phyloP scores from a whole-genome alignment of 2,329 filamentous ascomycete species.

The Diaporthe nobilis region DNA sequence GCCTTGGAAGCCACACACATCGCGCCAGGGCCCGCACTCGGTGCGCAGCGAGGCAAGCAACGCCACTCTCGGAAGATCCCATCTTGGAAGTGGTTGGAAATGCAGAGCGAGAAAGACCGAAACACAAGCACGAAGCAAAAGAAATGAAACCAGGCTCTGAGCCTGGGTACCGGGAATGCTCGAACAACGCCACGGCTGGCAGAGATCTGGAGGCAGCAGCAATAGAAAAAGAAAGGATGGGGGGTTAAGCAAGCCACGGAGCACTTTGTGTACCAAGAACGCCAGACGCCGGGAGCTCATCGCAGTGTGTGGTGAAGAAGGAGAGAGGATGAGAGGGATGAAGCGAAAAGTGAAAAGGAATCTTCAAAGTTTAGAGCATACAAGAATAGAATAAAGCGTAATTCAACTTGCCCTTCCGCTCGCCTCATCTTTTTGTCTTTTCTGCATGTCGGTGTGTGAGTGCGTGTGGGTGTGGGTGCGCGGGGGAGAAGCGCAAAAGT shows the following conservation, averaged over 20 bases:
- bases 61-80: not conserved
- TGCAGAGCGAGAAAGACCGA: not conserved
- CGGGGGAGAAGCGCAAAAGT: not conserved
- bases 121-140: too few species aligned
- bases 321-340: too few species aligned
- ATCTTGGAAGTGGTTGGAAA: not conserved
- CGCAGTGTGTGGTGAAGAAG: too few species aligned
- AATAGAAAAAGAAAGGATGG: not conserved
- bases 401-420: not conserved
- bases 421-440: not conserved
- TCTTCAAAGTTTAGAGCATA: not conserved
- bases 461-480: not conserved
- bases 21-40: not conserved
- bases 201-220: not conserved
- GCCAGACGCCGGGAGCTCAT: not conserved
- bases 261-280: not conserved
- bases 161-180: not conserved
- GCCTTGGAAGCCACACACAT: not conserved
- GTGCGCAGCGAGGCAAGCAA: not conserved
- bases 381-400: constrained; percentile 10
- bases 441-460: not conserved
- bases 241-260: not conserved
- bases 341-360: not conserved
- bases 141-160: not conserved
- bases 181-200: not conserved